Base-by-base conservation (phyloP, 2,329 filamentous ascomycete species). In the Ophiostoma angusticollis region DNA sequence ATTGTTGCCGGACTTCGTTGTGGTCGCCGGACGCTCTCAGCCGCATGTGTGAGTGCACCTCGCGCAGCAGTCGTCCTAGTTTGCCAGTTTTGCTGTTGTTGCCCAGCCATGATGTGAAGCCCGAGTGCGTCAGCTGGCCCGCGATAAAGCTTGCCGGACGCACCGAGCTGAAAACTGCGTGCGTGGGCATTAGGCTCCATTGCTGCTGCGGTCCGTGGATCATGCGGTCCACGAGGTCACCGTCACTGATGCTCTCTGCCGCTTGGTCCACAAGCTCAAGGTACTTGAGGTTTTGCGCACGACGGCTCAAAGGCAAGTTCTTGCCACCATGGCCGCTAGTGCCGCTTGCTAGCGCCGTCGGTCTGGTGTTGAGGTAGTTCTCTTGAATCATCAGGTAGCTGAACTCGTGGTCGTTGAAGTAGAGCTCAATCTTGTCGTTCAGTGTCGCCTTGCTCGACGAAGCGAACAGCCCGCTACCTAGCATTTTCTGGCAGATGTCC, bases 321-420 rank as follows among this genome's bases (percentile, higher is more conserved):
- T n/a, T n/a, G n/a, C n/a, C n/a, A n/a, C n/a, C n/a, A n/a, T n/a
- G n/a, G n/a, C n/a, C n/a, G 16, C 63, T 60, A 33, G 64, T 62
- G 36, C 66, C 68, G 44, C 66, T 71, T 4, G 83, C 64, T 11
- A 81, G 65, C 5, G 60, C 68, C 44, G 78, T 69, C 3, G 91
- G 91, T 44, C 78, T 84, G 2, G 85, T 86, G 46, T 77, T 80
- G 11, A 98, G 69, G 51, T 98, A 98, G 55, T 98, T 98, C 58
- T 98, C 93, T 57, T 98, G 91, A 33, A 98, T 78, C 91, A 98
- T 96, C 38, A 98, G 67, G 54, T 80, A 91, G 53, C 86, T 95
- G 62, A 96, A 93, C 52, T 98, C 91, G 54, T 98, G 91, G 52
- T 98, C 91, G 58, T 98, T 96, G 68, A 98, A 98, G 59, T 98